These are phyloP conservation scores for Cyphellophora europaea DNA, from an alignment of 2,329 filamentous ascomycete species.

Conservation along the genomic window DNA sequence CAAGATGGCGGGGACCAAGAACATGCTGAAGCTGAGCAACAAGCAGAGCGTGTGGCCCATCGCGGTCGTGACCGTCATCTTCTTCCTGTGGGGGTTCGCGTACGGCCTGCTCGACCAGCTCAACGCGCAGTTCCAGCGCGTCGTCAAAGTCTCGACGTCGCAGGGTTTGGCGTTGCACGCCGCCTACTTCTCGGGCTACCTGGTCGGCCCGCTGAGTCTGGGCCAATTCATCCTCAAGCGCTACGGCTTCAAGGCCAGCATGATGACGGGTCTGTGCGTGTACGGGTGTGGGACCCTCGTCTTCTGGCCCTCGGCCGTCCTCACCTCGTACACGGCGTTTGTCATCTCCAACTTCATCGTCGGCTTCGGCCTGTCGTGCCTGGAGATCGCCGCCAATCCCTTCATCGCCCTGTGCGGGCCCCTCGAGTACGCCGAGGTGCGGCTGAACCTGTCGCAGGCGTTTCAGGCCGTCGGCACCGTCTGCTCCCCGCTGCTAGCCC, in stretches of 20 bases:
- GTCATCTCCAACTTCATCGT: slow-evolving; percentile 55
- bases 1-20: slow-evolving; percentile 46
- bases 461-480: slow-evolving; percentile 54
- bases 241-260: slow-evolving; percentile 55
- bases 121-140: slow-evolving; percentile 52
- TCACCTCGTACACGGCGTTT: slow-evolving; percentile 52
- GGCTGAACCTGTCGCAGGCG: slow-evolving; percentile 52
- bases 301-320: slow-evolving; percentile 57
- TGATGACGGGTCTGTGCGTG: slow-evolving; percentile 50
- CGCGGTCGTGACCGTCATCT: slow-evolving; percentile 64
- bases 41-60: slow-evolving; percentile 49
- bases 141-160: slow-evolving; percentile 37
- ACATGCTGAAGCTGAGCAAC: slow-evolving; percentile 49
- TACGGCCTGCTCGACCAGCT: slow-evolving; percentile 79
- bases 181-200: slow-evolving; percentile 52
- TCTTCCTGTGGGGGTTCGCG: slow-evolving; percentile 83
- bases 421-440: slow-evolving; percentile 49
- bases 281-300: slow-evolving; percentile 53
- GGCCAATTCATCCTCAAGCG: slow-evolving; percentile 46
- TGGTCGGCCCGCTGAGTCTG: slow-evolving; percentile 46
- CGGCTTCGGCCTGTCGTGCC: slow-evolving; percentile 48
- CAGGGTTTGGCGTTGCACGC: slow-evolving; percentile 46
- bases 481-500: slow-evolving; percentile 49
- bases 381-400: slow-evolving; percentile 53
- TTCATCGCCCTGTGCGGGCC: slow-evolving; percentile 56